These are phyloP conservation scores for Barnettozyma salicaria DNA, from an alignment of 805 yeast species.

Conservation along the genomic window DNA sequence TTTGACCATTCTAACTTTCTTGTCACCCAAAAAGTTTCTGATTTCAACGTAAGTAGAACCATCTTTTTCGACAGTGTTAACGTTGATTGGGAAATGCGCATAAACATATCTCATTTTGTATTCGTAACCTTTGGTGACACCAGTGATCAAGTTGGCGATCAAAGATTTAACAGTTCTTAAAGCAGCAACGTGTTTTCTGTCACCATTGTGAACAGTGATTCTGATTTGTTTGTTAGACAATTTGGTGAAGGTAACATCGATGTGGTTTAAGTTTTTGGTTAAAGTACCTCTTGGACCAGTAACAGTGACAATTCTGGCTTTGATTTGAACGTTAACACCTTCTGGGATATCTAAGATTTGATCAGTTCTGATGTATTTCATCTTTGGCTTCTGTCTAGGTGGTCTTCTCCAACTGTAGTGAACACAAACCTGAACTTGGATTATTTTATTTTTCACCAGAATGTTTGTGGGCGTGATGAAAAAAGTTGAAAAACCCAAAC, in stretches of 20 bases:
- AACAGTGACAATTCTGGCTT: conserved; percentile 84
- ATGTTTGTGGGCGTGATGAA: neutral
- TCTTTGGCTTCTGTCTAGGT: conserved; percentile 23
- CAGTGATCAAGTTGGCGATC: conserved; percentile 89
- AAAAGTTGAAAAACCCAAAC: no score
- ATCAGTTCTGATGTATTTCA: conserved; percentile 87
- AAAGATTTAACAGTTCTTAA: conserved; percentile 97
- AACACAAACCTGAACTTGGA: neutral
- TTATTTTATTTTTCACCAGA: conserved; percentile 4
- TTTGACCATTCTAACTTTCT: conserved; percentile 85
- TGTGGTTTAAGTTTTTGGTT: conserved; percentile 86
- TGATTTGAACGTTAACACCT: conserved; percentile 86
- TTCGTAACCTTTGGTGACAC: conserved; percentile 98
- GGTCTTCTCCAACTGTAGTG: neutral
- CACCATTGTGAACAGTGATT: conserved; percentile 96
- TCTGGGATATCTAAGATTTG: conserved; percentile 83
- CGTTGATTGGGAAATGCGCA: conserved; percentile 99
- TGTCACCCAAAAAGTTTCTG: conserved; percentile 99
- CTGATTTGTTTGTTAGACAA: conserved; percentile 65
- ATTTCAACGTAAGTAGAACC: conserved; percentile 78
- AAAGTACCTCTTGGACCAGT: conserved; percentile 97
- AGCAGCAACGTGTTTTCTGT: conserved; percentile 99
- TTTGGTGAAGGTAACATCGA: conserved; percentile 89
- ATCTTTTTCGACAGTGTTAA: conserved; percentile 79
- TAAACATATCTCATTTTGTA: conserved; percentile 99